phyloP scores from a whole-genome alignment of 805 yeast genomes.

The Nakazawaea ernobii region DNA sequence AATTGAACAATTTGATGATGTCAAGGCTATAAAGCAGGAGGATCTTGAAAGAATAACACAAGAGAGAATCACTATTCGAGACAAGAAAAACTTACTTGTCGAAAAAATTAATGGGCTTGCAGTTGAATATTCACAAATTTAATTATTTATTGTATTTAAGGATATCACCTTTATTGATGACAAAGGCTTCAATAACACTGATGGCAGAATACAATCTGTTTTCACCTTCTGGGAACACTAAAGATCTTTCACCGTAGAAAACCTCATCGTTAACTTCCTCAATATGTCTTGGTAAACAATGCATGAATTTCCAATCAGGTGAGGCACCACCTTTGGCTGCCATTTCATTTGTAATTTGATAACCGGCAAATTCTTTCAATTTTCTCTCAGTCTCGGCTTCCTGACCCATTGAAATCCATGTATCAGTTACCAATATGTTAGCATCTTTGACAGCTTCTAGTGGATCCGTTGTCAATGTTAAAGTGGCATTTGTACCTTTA shows the following conservation, averaged over 20 bases:
- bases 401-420: slow-evolving; percentile 98
- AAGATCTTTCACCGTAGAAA: slow-evolving; percentile 74
- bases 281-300: slow-evolving; percentile 91
- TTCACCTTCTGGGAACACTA: slow-evolving; percentile 95
- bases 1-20: neutral
- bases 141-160: neutral
- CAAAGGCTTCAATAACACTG: slow-evolving; percentile 87
- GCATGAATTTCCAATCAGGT: slow-evolving; percentile 85
- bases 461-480: slow-evolving; percentile 69
- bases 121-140: neutral
- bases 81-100: neutral
- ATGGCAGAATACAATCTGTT: slow-evolving; percentile 95
- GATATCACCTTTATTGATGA: slow-evolving; percentile 68
- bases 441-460: slow-evolving; percentile 66
- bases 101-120: neutral
- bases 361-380: slow-evolving; percentile 77
- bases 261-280: slow-evolving; percentile 95
- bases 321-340: slow-evolving; percentile 53
- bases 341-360: slow-evolving; percentile 72
- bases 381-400: slow-evolving; percentile 71
- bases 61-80: neutral
- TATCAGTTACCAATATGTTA: slow-evolving; percentile 86
- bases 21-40: neutral
- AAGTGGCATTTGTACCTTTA: slow-evolving; percentile 40
- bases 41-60: neutral